Evolutionary conservation across 306 rosid species (phyloP).

Genomic region (Luffa acutangula): DNA sequence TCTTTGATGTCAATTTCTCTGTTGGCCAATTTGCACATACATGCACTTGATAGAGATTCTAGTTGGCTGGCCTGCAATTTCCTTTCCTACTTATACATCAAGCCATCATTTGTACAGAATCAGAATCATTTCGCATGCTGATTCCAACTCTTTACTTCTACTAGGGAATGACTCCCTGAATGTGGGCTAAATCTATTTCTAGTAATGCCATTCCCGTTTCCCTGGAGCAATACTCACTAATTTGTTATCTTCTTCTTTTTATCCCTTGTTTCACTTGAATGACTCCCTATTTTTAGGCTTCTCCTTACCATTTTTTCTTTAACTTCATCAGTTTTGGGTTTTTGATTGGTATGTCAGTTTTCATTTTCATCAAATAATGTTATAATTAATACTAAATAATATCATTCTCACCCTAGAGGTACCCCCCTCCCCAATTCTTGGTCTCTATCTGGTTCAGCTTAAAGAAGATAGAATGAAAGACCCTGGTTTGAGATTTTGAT

Average conservation of each 20-base stretch:
- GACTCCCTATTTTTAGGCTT: not conserved
- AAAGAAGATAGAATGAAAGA: too few relatives aligned
- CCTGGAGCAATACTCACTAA: not conserved
- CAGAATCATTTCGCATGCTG: not conserved
- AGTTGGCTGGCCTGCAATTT: not conserved
- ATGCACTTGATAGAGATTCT: not conserved
- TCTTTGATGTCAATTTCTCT: not conserved
- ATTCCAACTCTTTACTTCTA: not conserved
- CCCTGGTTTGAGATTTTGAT: not conserved
- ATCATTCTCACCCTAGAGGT: not conserved
- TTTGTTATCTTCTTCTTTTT: not conserved
- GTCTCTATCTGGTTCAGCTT: not conserved
- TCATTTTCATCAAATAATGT: not conserved
- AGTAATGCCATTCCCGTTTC: not conserved
- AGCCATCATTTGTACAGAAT: not conserved
- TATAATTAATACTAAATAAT: not conserved
- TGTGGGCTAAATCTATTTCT: not conserved
- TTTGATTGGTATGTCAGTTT: not conserved
- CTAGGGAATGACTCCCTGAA: not conserved
- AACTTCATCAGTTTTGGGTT: not conserved
- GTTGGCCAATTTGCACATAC: not conserved
- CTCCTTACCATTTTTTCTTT: not conserved
- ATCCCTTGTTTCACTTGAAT: not conserved
- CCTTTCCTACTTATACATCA: not conserved
- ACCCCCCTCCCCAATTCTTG: not conserved